Evolutionary conservation across 768 basidiomycete species (phyloP).

Genomic region (Gymnopilus dilepis): DNA sequence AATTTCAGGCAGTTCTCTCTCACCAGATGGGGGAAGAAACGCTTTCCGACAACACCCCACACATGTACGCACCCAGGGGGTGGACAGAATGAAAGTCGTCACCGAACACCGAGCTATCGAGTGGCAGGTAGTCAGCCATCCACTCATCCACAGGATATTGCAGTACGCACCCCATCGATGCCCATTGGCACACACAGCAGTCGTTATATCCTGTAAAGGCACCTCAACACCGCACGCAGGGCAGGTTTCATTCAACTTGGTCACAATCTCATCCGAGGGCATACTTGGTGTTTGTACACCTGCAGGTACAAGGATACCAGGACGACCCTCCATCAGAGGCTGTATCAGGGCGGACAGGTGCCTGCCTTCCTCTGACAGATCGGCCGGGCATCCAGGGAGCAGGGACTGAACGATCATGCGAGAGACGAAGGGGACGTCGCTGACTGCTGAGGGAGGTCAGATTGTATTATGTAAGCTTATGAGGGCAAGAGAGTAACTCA

Average conservation of each 20-base stretch:
- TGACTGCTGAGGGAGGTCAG: conserved; percentile 40
- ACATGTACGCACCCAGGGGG: conserved; percentile 78
- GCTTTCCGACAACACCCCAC: conserved; percentile 83
- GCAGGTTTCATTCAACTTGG: conserved; percentile 63
- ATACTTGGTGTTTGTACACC: neutral
- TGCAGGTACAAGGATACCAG: neutral
- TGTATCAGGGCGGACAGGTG: conserved; percentile 35
- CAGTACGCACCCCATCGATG: conserved; percentile 78
- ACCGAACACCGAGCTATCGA: conserved; percentile 75
- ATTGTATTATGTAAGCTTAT: conserved; percentile 2
- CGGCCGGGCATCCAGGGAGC: conserved; percentile 51
- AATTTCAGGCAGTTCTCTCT: conserved; percentile 42
- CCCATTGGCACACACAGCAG: conserved; percentile 69
- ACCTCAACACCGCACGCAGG: conserved; percentile 74
- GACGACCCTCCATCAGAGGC: conserved; percentile 20
- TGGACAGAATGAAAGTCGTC: conserved; percentile 82
- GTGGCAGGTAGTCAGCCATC: conserved; percentile 22
- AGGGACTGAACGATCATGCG: conserved; percentile 65
- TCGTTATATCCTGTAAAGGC: conserved; percentile 61
- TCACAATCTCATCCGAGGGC: conserved; percentile 35
- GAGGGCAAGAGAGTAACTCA: conserved; percentile 35
- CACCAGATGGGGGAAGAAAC: conserved; percentile 60
- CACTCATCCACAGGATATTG: too few relatives aligned
- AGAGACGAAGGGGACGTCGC: conserved; percentile 68
- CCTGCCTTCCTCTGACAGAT: conserved; percentile 43